Conservation (phyloP, 2,329 filamentous ascomycete genomes). For the Nannizziopsis arthrosporioides region DNA sequence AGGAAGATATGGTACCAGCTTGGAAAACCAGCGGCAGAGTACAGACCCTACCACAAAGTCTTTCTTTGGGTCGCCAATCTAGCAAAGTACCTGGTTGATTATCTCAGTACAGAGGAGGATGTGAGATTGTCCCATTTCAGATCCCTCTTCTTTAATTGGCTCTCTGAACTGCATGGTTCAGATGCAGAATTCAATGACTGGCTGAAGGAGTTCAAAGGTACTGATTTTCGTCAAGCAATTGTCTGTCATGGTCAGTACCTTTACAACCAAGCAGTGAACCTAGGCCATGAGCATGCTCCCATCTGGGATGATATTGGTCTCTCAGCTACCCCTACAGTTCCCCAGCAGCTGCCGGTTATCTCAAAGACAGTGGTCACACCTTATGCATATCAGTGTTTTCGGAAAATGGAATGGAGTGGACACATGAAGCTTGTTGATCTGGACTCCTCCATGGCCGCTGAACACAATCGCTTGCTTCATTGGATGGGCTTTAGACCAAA, state of each 20-base stretch:
- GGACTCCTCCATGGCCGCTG: conserved; percentile 34
- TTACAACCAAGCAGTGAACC: conserved; percentile 49
- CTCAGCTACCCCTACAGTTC: conserved; percentile 23
- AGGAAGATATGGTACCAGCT: conserved; percentile 54
- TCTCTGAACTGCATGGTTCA: conserved; percentile 35
- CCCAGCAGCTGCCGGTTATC: conserved; percentile 14
- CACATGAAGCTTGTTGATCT: conserved; percentile 24
- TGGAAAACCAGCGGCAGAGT: conserved; percentile 45
- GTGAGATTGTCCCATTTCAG: conserved; percentile 49
- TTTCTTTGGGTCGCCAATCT: conserved; percentile 63
- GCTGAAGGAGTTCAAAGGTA: conserved; percentile 37
- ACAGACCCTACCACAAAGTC: conserved; percentile 48
- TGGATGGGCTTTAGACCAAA: not conserved
- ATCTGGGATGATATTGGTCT: conserved; percentile 45
- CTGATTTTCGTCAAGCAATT: conserved; percentile 54
- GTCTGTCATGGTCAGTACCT: conserved; percentile 52
- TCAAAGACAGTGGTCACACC: conserved; percentile 55
- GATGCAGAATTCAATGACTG: conserved; percentile 42
- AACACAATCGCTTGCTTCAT: conserved; percentile 2
- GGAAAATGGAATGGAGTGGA: conserved; percentile 45
- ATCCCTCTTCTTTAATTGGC: conserved; percentile 47
- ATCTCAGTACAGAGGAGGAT: conserved; percentile 29
- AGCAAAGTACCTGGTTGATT: conserved; percentile 62
- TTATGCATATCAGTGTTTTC: conserved; percentile 54
- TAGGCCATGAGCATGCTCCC: conserved; percentile 30